Evolutionary conservation across 2,329 filamentous ascomycete genomes (phyloP).

Genomic region (Fusarium keratoplasticum): DNA sequence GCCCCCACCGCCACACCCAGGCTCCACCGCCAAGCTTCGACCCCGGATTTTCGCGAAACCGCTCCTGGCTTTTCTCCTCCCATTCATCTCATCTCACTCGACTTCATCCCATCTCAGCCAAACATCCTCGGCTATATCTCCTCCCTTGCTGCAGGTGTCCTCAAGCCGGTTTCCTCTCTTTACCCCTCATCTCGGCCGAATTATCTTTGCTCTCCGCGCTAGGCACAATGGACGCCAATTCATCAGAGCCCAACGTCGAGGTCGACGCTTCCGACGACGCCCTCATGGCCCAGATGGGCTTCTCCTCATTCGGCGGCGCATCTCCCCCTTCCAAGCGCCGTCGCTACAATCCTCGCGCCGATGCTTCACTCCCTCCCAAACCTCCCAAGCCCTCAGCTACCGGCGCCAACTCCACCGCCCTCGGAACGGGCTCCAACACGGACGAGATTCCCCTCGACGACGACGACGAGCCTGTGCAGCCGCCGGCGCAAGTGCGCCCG

Average conservation of each 20-base stretch:
- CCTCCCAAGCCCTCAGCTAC: slow-evolving; percentile 42
- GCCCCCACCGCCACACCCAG: slow-evolving; percentile 27
- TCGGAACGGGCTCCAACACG: slow-evolving; percentile 49
- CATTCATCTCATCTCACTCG: slow-evolving; percentile 23
- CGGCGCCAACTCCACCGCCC: slow-evolving; percentile 53
- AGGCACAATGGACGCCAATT: slow-evolving; percentile 14
- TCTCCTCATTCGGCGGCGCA: slow-evolving; percentile 74
- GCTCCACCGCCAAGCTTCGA: slow-evolving; percentile 29
- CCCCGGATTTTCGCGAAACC: slow-evolving; percentile 42
- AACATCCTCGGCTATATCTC: slow-evolving; percentile 12
- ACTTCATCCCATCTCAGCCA: slow-evolving; percentile 12
- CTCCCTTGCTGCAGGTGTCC: background rate
- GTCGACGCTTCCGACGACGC: slow-evolving; percentile 47
- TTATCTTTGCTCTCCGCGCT: background rate
- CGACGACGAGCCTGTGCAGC: slow-evolving; percentile 41
- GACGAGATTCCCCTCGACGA: slow-evolving; percentile 61
- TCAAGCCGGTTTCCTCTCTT: background rate
- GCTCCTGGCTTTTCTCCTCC: slow-evolving; percentile 27
- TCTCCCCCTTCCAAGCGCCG: slow-evolving; percentile 71
- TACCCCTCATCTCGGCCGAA: background rate
- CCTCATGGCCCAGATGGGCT: slow-evolving; percentile 77
- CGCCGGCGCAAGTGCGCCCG: slow-evolving; percentile 47
- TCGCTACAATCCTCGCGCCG: slow-evolving; percentile 70
- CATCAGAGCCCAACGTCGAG: slow-evolving; percentile 2
- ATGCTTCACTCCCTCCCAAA: slow-evolving; percentile 53